Base-by-base conservation (phyloP, 148 eudicot species). In the Camellia granthamiana region DNA sequence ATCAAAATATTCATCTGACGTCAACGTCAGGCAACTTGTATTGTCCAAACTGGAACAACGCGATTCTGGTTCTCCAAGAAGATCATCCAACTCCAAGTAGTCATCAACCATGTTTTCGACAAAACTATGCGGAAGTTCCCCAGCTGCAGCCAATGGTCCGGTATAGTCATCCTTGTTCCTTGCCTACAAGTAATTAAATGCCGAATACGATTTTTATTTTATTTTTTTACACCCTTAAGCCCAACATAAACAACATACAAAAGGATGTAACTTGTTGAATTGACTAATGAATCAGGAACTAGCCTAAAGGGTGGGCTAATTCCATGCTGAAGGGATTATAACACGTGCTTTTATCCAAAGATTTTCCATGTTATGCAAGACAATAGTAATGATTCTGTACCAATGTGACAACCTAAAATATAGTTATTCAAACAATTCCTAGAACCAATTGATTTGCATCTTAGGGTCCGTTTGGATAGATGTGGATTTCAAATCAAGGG, bases 71-170 rank as follows among this genome's bases (percentile, higher is more conserved):
- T 81, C 85, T 51, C 43, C 80, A 69, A 91, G 88, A 69, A 91
- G 88, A 84, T 91, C 95, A 77, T 80, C 70, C 78, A 91, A 77
- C 83, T 86, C 93, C 89, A 91, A 79, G 85, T 47, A 91, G 82
- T 90, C 94, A 44, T 70, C 76, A 59, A 43, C 59, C 59, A 73
- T 54, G 75, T 72, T 30, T 51, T 55, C 78, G 0, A 41, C 75
- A 49, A 47, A 60, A 74, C 19, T 6, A 55, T 55, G 7, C 19
- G 9, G 42, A 74, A 73, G 30, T 56, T 6, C 78, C 56, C 54
- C 77, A 56, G 54, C 71, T 47, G 42, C 69, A 55, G 54, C 18
- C 30, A 75, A 77, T 10, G 42, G 81, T 51, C 54, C 70, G 60
- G 58, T 56, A 67, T 54, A 79, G 54, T 13, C 77, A 52, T 74